These are phyloP conservation scores for Exophiala oligosperma DNA, from an alignment of 2,329 filamentous ascomycete genomes.

Conservation along the genomic window DNA sequence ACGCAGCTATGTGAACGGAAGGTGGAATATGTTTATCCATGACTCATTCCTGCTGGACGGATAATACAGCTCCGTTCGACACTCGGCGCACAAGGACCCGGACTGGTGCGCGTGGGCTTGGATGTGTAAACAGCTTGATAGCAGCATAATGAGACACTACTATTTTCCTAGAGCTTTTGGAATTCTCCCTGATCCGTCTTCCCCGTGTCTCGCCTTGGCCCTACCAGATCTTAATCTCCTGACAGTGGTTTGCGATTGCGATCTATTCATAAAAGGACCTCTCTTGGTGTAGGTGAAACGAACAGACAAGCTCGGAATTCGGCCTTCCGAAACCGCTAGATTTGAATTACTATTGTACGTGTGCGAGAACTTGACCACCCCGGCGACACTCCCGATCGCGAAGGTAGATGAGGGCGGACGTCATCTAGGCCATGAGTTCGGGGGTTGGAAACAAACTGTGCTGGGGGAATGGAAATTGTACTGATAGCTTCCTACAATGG, in stretches of 20 bases:
- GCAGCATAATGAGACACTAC: constrained; percentile 26
- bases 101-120: constrained; percentile 18
- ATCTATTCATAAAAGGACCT: neutral
- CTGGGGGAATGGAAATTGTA: too few species aligned
- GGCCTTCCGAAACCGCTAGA: constrained; percentile 14
- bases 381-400: neutral
- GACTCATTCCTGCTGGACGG: constrained; percentile 21
- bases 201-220: neutral
- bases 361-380: too few species aligned
- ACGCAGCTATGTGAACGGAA: constrained; percentile 8
- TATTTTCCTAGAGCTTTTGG: constrained; percentile 1
- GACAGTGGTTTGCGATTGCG: neutral
- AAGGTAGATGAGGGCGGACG: neutral
- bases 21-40: constrained; percentile 13
- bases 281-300: constrained; percentile 16
- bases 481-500: too few species aligned
- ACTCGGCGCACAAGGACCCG: constrained; percentile 12
- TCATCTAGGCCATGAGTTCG: neutral
- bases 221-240: neutral
- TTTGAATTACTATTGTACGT: neutral
- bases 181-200: neutral
- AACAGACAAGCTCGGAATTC: constrained; percentile 2
- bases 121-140: constrained; percentile 21
- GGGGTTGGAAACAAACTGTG: too few species aligned
- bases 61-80: constrained; percentile 17